Conservation (phyloP, 176 grass and related monocot species). For the Musa troglodytarum region DNA sequence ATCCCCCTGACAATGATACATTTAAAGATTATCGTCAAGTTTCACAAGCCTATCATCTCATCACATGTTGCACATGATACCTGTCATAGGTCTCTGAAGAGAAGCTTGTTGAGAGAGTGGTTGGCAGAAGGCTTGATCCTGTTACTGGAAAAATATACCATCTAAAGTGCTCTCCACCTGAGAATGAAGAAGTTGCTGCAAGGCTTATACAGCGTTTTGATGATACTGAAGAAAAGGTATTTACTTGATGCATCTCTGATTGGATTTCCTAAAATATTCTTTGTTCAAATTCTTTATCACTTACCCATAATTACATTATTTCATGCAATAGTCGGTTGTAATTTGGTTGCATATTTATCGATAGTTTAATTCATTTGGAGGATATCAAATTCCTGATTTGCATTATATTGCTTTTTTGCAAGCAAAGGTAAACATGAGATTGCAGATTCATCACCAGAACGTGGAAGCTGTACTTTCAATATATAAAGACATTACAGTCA, state of each 20-base stretch:
- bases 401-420: conserved; percentile 14
- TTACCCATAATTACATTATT: neutral
- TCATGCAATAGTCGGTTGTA: neutral
- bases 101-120: conserved; percentile 81
- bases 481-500: conserved; percentile 53
- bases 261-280: neutral
- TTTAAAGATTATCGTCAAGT: neutral
- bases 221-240: conserved; percentile 97
- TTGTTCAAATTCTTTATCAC: neutral
- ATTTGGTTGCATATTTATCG: neutral
- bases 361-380: neutral
- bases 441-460: conserved; percentile 84
- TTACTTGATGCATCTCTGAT: conserved; percentile 7
- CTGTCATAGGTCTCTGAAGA: conserved; percentile 63
- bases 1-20: neutral
- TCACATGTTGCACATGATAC: neutral
- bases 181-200: conserved; percentile 86
- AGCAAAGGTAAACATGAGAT: conserved; percentile 60
- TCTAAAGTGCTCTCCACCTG: conserved; percentile 85
- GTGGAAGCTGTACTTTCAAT: conserved; percentile 71
- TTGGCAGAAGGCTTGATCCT: conserved; percentile 82
- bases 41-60: neutral
- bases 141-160: conserved; percentile 95
- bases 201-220: conserved; percentile 91
- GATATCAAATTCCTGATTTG: neutral